Conservation (phyloP, 169 alveolate species). For the Plasmodium vivax region DNA sequence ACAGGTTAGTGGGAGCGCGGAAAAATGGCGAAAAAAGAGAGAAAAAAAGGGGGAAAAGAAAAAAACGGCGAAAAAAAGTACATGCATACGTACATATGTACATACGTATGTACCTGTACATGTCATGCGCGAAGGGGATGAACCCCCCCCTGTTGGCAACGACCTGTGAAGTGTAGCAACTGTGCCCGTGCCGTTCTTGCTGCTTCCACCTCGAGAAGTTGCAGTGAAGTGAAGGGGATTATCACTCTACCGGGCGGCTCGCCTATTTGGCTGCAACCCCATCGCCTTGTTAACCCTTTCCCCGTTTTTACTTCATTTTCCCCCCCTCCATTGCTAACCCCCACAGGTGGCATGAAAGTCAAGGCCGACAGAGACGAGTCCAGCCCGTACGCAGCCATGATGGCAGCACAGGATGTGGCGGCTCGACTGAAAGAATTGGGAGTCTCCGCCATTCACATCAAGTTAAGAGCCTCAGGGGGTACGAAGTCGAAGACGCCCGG, state of each 20-base stretch:
- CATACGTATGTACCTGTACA: constrained; percentile 3
- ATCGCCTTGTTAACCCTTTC: background rate
- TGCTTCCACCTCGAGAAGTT: background rate
- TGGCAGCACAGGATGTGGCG: constrained; percentile 99
- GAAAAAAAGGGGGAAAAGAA: background rate
- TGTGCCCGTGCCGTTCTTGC: background rate
- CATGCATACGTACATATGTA: constrained; percentile 1
- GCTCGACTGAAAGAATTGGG: constrained; percentile 97
- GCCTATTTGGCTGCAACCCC: background rate
- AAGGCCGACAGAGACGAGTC: constrained; percentile 99
- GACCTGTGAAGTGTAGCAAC: background rate
- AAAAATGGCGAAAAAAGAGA: background rate
- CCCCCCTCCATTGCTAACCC: background rate
- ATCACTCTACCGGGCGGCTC: background rate
- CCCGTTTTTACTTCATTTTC: background rate
- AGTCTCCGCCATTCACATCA: constrained; percentile 98
- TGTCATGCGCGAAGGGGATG: background rate
- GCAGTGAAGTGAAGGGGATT: background rate
- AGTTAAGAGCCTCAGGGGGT: constrained; percentile 98
- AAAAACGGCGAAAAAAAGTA: background rate
- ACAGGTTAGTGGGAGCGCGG: constrained; percentile 86
- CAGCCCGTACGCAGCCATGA: constrained; percentile 99
- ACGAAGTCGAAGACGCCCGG: constrained; percentile 99
- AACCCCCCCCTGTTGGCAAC: background rate
- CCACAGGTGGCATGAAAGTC: constrained; percentile 98